These are phyloP conservation scores for Backusella psychrophila DNA, from an alignment of 192 early-diverging fungal genomes.

Conservation along the genomic window DNA sequence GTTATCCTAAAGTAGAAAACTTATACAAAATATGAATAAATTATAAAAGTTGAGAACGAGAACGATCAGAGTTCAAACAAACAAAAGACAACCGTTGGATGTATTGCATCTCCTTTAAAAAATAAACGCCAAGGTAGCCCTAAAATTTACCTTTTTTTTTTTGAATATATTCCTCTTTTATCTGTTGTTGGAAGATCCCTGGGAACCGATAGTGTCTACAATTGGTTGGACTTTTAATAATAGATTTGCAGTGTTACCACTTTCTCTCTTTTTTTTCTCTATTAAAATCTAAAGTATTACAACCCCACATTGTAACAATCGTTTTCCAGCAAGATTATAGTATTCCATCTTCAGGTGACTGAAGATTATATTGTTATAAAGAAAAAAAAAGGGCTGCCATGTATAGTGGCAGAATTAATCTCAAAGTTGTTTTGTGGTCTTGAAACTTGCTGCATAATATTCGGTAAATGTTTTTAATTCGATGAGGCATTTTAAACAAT, in stretches of 20 bases:
- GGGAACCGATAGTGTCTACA: background rate
- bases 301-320: no score
- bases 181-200: background rate
- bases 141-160: background rate
- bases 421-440: background rate
- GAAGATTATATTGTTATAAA: no score
- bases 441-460: background rate
- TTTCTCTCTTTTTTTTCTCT: background rate
- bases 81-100: no score
- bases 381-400: background rate
- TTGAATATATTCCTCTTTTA: background rate
- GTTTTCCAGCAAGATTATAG: no score
- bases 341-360: no score
- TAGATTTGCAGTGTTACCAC: background rate
- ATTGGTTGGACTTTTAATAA: background rate
- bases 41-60: background rate
- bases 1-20: background rate
- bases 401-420: background rate
- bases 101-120: background rate
- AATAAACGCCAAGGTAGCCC: background rate
- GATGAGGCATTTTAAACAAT: no score
- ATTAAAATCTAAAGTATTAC: background rate
- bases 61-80: no score
- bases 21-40: background rate
- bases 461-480: background rate